Conservation (phyloP, 176 grass and related monocot genomes). For the Echinochloa phyllopogon region DNA sequence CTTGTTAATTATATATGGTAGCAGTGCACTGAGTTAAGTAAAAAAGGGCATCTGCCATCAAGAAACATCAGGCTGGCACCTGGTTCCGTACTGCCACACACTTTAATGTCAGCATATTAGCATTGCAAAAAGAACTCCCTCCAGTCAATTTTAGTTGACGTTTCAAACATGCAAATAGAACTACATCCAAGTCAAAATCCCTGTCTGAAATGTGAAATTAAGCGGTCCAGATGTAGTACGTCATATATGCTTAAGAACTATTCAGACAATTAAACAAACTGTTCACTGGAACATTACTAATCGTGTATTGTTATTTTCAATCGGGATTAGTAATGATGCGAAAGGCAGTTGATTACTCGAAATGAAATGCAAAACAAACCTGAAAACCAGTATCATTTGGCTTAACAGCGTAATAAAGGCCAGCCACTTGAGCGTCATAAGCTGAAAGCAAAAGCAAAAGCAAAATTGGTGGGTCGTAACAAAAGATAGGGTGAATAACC, state of each 20-base stretch:
- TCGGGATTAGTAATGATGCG: neutral
- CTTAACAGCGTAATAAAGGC: slow-evolving; percentile 71
- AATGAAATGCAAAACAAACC: slow-evolving; percentile 51
- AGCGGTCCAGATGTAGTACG: neutral
- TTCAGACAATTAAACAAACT: neutral
- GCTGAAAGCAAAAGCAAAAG: slow-evolving; percentile 71
- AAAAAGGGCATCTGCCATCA: slow-evolving; percentile 17
- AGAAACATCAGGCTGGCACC: neutral
- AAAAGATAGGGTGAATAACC: neutral
- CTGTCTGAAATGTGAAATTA: slow-evolving; percentile 1
- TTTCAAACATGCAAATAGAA: too few species aligned
- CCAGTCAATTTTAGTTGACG: neutral
- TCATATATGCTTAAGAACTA: neutral
- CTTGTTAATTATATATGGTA: slow-evolving; percentile 10
- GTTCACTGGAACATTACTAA: neutral
- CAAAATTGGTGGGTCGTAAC: slow-evolving; percentile 22
- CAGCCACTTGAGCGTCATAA: slow-evolving; percentile 96
- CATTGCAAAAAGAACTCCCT: neutral
- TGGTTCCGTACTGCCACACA: too few species aligned
- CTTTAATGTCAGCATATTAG: neutral
- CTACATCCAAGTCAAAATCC: neutral
- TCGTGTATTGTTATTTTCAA: neutral
- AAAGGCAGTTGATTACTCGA: slow-evolving; percentile 6
- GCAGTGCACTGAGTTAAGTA: slow-evolving; percentile 23
- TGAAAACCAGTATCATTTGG: slow-evolving; percentile 82